Conservation (phyloP, 192 early-diverging fungal species). For the Mortierella alpina region DNA sequence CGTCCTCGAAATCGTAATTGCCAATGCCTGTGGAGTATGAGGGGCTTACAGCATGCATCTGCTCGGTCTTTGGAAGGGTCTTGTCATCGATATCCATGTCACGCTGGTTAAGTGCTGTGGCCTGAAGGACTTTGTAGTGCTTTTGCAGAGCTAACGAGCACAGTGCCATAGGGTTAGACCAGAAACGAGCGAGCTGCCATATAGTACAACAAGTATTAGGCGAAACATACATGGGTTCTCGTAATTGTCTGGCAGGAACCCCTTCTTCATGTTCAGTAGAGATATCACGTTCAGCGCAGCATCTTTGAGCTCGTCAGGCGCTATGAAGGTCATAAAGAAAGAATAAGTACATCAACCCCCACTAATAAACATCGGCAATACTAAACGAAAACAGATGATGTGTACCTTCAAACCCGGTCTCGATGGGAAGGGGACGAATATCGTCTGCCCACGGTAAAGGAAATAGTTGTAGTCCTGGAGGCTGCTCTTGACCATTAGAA, state of each 20-base stretch:
- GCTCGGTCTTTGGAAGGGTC: slow-evolving; percentile 42
- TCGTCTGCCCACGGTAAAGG: slow-evolving; percentile 84
- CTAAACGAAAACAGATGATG: slow-evolving; percentile 11
- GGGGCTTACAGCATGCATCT: slow-evolving; percentile 30
- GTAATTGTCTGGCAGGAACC: slow-evolving; percentile 54
- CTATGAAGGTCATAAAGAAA: slow-evolving; percentile 6
- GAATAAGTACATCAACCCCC: neutral
- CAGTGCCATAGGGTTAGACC: neutral
- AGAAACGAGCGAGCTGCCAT: neutral
- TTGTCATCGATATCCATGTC: slow-evolving; percentile 58
- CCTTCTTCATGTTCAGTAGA: slow-evolving; percentile 54
- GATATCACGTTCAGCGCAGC: slow-evolving; percentile 43
- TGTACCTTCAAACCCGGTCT: neutral
- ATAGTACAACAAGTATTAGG: neutral
- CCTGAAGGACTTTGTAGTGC: slow-evolving; percentile 54
- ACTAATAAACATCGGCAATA: neutral
- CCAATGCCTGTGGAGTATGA: neutral
- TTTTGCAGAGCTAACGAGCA: slow-evolving; percentile 42
- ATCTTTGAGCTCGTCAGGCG: slow-evolving; percentile 47
- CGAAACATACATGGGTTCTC: slow-evolving; percentile 54
- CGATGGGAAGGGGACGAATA: slow-evolving; percentile 59
- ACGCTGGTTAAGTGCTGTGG: slow-evolving; percentile 50
- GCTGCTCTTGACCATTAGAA: slow-evolving; percentile 58
- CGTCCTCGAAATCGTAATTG: neutral
- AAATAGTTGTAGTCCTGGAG: slow-evolving; percentile 76